Evolutionary conservation across 176 grass and related monocot species (phyloP).

Genomic region (Carex kokanica): DNA sequence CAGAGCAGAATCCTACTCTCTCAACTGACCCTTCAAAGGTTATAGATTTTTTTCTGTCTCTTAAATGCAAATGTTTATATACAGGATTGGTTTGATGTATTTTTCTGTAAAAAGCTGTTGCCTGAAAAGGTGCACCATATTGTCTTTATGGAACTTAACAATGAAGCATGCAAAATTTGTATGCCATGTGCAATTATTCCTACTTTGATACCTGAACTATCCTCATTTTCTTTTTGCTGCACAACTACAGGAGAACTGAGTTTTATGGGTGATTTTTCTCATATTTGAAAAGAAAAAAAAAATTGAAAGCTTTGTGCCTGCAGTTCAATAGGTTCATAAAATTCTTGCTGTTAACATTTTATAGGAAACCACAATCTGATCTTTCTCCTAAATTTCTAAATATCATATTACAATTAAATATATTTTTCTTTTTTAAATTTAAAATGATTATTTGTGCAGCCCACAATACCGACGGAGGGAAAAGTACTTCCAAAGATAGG

Average conservation of each 20-base stretch:
- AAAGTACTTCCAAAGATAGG: constrained; percentile 85
- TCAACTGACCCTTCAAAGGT: constrained; percentile 69
- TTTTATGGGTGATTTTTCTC: background rate
- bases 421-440: constrained; percentile 13
- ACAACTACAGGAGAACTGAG: background rate
- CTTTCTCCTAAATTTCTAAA: background rate
- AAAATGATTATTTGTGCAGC: constrained; percentile 40
- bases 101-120: background rate
- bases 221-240: background rate
- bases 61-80: background rate
- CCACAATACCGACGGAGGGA: constrained; percentile 60
- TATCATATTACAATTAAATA: background rate
- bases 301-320: background rate
- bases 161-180: background rate
- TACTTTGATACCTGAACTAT: background rate
- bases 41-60: constrained; percentile 20
- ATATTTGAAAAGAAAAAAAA: background rate
- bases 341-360: background rate
- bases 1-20: constrained; percentile 64
- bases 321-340: background rate
- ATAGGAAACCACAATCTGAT: background rate
- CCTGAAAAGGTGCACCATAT: background rate
- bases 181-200: background rate
- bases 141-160: background rate
- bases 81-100: background rate